Conservation (phyloP, 768 basidiomycete species). For the Astraeus odoratus region DNA sequence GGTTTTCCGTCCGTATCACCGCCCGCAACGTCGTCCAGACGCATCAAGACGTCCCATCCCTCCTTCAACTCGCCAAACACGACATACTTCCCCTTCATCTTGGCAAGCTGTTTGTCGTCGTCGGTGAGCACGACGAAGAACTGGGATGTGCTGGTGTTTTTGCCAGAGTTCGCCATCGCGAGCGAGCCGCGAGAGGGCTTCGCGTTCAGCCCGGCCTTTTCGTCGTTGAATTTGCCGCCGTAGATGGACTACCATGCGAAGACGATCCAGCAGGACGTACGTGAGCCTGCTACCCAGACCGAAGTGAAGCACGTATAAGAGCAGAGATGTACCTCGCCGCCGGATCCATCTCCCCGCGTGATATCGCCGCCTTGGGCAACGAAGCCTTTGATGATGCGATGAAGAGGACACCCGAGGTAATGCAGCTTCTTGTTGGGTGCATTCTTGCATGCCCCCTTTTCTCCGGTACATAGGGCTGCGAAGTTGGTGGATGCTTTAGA, state of each 20-base stretch:
- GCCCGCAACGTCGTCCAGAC: slow-evolving; percentile 19
- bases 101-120: slow-evolving; percentile 34
- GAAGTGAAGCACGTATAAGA: neutral
- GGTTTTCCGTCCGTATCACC: slow-evolving; percentile 31
- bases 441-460: slow-evolving; percentile 39
- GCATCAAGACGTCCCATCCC: slow-evolving; percentile 28
- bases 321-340: slow-evolving; percentile 40
- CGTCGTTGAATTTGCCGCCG: slow-evolving; percentile 43
- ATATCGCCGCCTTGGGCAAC: slow-evolving; percentile 50
- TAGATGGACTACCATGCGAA: slow-evolving; percentile 33
- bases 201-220: slow-evolving; percentile 42
- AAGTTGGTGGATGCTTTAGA: slow-evolving; percentile 45
- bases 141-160: slow-evolving; percentile 41
- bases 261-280: too few relatives aligned
- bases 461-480: slow-evolving; percentile 38
- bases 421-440: slow-evolving; percentile 39
- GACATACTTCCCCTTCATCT: slow-evolving; percentile 44
- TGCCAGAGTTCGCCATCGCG: slow-evolving; percentile 47
- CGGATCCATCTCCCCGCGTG: slow-evolving; percentile 45
- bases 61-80: slow-evolving; percentile 34
- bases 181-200: slow-evolving; percentile 37
- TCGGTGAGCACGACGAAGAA: slow-evolving; percentile 45
- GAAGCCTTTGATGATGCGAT: slow-evolving; percentile 42
- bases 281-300: too few relatives aligned
- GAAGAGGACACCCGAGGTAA: slow-evolving; percentile 38